Evolutionary conservation across 257 asterid genomes (phyloP).

Genomic region (Jaltomata sinuosa): DNA sequence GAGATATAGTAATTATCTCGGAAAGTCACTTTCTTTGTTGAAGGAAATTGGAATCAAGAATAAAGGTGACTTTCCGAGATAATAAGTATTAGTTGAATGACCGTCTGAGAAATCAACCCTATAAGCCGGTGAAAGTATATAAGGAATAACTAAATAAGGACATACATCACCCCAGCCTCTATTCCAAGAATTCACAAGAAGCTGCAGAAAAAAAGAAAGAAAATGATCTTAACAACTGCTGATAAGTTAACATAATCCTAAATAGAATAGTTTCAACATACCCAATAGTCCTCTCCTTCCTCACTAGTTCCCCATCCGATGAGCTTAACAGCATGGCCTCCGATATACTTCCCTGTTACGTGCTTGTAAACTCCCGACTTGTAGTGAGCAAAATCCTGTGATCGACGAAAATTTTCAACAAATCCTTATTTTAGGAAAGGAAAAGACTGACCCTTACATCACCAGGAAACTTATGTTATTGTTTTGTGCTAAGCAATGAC

Average conservation of each 20-base stretch:
- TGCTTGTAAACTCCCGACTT: conserved; percentile 89
- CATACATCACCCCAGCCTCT: conserved; percentile 96
- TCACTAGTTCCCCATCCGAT: conserved; percentile 90
- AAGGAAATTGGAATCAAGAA: background rate
- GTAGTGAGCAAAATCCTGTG: conserved; percentile 90
- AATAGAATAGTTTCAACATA: background rate
- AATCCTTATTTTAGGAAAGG: background rate
- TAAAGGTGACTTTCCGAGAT: background rate
- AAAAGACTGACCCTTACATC: background rate
- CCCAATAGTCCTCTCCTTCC: conserved; percentile 92
- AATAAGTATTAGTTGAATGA: background rate
- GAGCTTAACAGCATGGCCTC: conserved; percentile 91
- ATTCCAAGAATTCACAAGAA: conserved; percentile 92
- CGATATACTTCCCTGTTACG: conserved; percentile 53
- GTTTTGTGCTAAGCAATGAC: background rate
- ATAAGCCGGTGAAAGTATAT: background rate
- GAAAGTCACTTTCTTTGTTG: background rate
- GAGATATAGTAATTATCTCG: background rate
- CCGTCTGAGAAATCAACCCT: background rate
- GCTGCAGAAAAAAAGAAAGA: conserved; percentile 35
- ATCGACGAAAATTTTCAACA: background rate
- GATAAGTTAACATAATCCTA: background rate
- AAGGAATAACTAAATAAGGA: background rate
- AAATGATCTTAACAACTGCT: background rate
- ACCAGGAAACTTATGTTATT: background rate